phyloP scores from a whole-genome alignment of 768 basidiomycete species.

The Xerocomellus chrysenteron region DNA sequence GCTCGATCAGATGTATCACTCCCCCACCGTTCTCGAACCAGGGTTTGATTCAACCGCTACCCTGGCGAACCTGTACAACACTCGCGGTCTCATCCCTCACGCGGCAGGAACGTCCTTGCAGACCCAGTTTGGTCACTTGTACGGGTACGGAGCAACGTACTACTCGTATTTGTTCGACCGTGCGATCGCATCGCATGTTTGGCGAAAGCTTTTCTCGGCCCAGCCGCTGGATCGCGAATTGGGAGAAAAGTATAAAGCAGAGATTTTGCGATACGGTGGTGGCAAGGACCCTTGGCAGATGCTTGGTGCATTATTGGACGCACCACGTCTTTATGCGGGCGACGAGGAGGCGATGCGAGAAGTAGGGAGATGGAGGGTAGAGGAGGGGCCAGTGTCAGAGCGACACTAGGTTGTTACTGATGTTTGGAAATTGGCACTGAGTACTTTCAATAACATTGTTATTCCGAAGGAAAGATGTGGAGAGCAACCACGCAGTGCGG shows the following conservation, averaged over 20 bases:
- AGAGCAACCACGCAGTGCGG: not conserved
- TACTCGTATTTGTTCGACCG: slow-evolving; percentile 97
- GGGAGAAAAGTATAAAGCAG: slow-evolving; percentile 79
- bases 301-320: slow-evolving; percentile 69
- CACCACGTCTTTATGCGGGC: slow-evolving; percentile 65
- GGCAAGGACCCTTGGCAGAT: slow-evolving; percentile 93
- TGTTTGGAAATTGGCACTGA: not conserved
- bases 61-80: slow-evolving; percentile 59
- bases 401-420: slow-evolving; percentile 47
- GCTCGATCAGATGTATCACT: slow-evolving; percentile 90
- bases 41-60: slow-evolving; percentile 74
- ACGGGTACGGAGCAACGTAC: slow-evolving; percentile 96
- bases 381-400: slow-evolving; percentile 63
- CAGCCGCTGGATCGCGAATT: slow-evolving; percentile 68
- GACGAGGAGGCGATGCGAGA: slow-evolving; percentile 83
- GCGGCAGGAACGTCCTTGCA: slow-evolving; percentile 89
- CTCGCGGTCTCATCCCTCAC: slow-evolving; percentile 78
- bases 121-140: slow-evolving; percentile 93
- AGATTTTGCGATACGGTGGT: slow-evolving; percentile 80
- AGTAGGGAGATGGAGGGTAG: slow-evolving; percentile 87
- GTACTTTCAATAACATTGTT: not conserved
- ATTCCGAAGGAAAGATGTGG: not conserved
- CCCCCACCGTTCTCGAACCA: slow-evolving; percentile 50
- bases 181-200: slow-evolving; percentile 92
- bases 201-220: slow-evolving; percentile 66